phyloP scores from a whole-genome alignment of 1,139 yeast species.

The Casaregolazyma lundiana region DNA sequence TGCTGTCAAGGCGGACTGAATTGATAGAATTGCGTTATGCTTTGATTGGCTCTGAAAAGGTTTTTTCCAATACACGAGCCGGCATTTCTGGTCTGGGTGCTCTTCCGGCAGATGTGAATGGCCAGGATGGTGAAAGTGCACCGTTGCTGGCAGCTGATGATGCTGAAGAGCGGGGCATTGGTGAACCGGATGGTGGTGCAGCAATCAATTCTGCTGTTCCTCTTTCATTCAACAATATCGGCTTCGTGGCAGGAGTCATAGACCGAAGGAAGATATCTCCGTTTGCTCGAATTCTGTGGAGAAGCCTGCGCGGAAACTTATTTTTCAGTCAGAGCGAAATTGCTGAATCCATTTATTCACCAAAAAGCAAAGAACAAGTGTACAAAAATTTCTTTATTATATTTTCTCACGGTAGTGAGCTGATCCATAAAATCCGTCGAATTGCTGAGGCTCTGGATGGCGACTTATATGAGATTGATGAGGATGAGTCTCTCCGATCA shows the following conservation, averaged over 20 bases:
- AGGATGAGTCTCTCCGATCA: slow-evolving; percentile 51
- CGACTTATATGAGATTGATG: slow-evolving; percentile 60
- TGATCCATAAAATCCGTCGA: slow-evolving; percentile 61
- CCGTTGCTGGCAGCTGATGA: slow-evolving; percentile 30
- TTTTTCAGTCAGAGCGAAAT: slow-evolving; percentile 69
- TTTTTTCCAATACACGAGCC: slow-evolving; percentile 34
- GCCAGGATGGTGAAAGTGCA: slow-evolving; percentile 28
- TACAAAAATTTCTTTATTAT: slow-evolving; percentile 74
- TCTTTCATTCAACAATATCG: slow-evolving; percentile 37
- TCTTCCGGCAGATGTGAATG: slow-evolving; percentile 30
- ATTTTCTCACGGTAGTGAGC: slow-evolving; percentile 79
- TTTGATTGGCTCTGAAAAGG: slow-evolving; percentile 61
- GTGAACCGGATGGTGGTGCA: slow-evolving; percentile 14
- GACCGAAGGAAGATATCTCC: slow-evolving; percentile 63
- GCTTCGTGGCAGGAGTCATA: slow-evolving; percentile 80
- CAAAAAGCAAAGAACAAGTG: slow-evolving; percentile 45
- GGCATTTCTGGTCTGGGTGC: slow-evolving; percentile 21
- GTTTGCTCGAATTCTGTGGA: slow-evolving; percentile 86
- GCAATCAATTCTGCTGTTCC: slow-evolving; percentile 13
- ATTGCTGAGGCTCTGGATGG: slow-evolving; percentile 87
- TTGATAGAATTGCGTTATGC: slow-evolving; percentile 64
- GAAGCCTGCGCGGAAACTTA: slow-evolving; percentile 86
- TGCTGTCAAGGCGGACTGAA: slow-evolving; percentile 52
- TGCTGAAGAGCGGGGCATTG: slow-evolving; percentile 18
- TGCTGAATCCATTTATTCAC: slow-evolving; percentile 51